Conservation (phyloP, 78 protist species). For the Speleostelium caveatum region DNA sequence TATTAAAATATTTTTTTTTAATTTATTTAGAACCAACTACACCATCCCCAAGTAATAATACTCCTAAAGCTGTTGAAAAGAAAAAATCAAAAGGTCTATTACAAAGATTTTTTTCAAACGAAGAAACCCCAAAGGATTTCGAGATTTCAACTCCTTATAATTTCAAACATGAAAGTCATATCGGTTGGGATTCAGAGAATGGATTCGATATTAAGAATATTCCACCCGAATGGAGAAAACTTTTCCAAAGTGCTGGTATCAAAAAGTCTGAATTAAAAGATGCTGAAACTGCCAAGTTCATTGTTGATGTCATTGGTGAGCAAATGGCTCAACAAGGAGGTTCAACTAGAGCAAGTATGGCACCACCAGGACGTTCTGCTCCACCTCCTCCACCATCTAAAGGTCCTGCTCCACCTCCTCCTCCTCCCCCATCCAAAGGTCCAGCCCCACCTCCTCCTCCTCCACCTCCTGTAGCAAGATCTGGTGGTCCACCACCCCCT, state of each 20-base stretch:
- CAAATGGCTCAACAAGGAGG: slow-evolving; percentile 33
- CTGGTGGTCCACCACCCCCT: slow-evolving; percentile 79
- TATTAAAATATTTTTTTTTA: too few relatives aligned
- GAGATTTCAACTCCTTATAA: slow-evolving; percentile 78
- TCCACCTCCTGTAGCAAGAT: slow-evolving; percentile 34
- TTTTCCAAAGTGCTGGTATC: slow-evolving; percentile 85
- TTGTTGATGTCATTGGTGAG: slow-evolving; percentile 80
- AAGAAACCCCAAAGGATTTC: slow-evolving; percentile 29
- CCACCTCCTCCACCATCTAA: slow-evolving; percentile 53
- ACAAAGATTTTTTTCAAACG: slow-evolving; percentile 7
- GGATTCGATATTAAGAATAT: slow-evolving; percentile 78
- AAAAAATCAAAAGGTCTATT: slow-evolving; percentile 69
- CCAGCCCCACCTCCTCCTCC: slow-evolving; percentile 80
- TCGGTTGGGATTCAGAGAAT: slow-evolving; percentile 83
- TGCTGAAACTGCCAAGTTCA: slow-evolving; percentile 79
- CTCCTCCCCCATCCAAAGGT: slow-evolving; percentile 21
- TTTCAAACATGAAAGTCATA: slow-evolving; percentile 78
- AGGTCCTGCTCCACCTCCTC: slow-evolving; percentile 73
- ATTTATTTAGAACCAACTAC: not conserved
- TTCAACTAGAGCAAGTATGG: not conserved
- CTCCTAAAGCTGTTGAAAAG: slow-evolving; percentile 53
- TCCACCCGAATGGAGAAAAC: slow-evolving; percentile 84
- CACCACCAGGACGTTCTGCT: slow-evolving; percentile 24
- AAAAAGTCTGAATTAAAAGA: slow-evolving; percentile 82
- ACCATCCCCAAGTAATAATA: not conserved